phyloP scores from a whole-genome alignment of 306 rosid genomes.

The Astragalus glycyphyllos region DNA sequence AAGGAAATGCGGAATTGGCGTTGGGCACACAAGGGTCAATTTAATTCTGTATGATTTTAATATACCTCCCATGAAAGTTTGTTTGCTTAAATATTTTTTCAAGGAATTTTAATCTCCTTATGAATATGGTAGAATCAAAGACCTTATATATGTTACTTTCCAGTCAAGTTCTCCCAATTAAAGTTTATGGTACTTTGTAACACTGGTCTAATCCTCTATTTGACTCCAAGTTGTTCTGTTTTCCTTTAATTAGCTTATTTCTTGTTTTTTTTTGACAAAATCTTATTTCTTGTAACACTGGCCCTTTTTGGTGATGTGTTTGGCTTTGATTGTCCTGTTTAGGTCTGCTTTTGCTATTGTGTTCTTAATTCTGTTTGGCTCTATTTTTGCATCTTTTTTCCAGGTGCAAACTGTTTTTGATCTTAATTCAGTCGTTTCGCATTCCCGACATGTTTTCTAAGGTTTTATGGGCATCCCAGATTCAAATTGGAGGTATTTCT shows the following conservation, averaged over 20 bases:
- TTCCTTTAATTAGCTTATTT: conserved; percentile 6
- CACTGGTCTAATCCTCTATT: conserved; percentile 3
- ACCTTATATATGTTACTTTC: neutral
- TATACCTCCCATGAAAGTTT: conserved; percentile 1
- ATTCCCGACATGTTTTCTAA: neutral
- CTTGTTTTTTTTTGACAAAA: no score
- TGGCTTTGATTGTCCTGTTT: neutral
- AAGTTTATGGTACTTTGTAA: no score
- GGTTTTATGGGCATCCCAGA: no score
- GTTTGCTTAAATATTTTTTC: conserved; percentile 17
- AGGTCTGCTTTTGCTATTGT: neutral
- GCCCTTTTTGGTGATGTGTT: neutral
- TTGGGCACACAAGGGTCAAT: conserved; percentile 26
- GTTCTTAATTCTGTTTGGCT: neutral
- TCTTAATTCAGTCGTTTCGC: neutral
- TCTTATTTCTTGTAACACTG: no score
- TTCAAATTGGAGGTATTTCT: no score
- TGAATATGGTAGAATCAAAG: conserved; percentile 1
- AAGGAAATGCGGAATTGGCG: neutral
- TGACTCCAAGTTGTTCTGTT: conserved; percentile 16
- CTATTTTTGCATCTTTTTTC: neutral
- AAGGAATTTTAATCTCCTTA: neutral
- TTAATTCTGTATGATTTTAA: conserved; percentile 1
- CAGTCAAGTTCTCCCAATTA: no score
- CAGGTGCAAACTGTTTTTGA: neutral